phyloP scores from a whole-genome alignment of 2,329 filamentous ascomycete genomes.

The Cladosporium sp. region DNA sequence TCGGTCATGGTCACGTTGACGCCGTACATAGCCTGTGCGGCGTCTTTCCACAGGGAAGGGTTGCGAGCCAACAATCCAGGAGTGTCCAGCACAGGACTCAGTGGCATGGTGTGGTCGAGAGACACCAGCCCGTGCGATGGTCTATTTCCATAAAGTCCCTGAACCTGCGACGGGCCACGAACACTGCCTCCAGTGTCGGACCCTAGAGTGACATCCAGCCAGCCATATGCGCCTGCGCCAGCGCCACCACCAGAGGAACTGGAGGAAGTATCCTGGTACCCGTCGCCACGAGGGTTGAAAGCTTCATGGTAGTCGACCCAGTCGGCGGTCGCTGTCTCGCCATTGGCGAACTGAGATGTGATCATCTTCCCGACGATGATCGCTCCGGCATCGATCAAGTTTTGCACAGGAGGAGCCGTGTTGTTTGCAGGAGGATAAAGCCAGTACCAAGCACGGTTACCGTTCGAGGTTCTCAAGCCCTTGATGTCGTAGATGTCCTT shows the following conservation, averaged over 20 bases:
- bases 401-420: conserved; percentile 48
- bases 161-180: conserved; percentile 47
- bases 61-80: conserved; percentile 47
- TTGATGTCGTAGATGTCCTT: conserved; percentile 63
- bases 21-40: conserved; percentile 46
- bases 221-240: conserved; percentile 46
- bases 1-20: conserved; percentile 43
- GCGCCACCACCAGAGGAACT: conserved; percentile 50
- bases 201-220: conserved; percentile 52
- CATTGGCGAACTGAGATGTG: conserved; percentile 47
- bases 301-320: conserved; percentile 48
- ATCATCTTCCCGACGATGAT: conserved; percentile 48
- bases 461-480: conserved; percentile 57
- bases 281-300: conserved; percentile 46
- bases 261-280: conserved; percentile 47
- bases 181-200: conserved; percentile 53
- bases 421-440: conserved; percentile 49
- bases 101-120: conserved; percentile 50
- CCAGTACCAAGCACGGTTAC: conserved; percentile 59
- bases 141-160: conserved; percentile 52
- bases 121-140: conserved; percentile 48
- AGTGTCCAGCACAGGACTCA: conserved; percentile 48
- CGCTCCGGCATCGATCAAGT: conserved; percentile 61
- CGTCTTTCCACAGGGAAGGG: conserved; percentile 43
- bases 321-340: conserved; percentile 52